Base-by-base conservation (phyloP, 2,329 filamentous ascomycete genomes). In the Penicillium sp. region DNA sequence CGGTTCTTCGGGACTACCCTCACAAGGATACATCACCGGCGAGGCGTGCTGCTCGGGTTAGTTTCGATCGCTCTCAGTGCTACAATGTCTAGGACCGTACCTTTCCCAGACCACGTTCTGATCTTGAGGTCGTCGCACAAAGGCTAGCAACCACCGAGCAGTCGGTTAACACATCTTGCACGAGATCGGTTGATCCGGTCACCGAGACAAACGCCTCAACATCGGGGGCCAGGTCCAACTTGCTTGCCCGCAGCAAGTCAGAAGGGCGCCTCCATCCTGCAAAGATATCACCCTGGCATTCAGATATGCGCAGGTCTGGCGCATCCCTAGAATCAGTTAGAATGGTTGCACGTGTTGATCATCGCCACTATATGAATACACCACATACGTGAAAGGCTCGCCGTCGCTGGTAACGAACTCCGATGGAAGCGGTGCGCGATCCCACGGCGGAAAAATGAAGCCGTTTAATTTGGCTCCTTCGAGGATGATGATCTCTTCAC, bases 111-210 rank as follows among this genome's bases (percentile, higher is more conserved):
- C 87, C 87, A 16, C 85, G 85, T 55, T 86, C 81, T 8, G 86
- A 79, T 57, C 89, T 81, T 36, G 86, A 85, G 54, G 87, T 85
- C 22, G 84, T 86, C 24, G 92, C 91, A 67, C 92, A 96, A 5
- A 99, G 79, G 68, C 94, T 96, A 14, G 94, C 94, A 25, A 99
- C 92, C 3, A 99, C 92, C 1, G 94, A 97, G 68, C 94, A 99
- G 69, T 99, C 94, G 0, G 92, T 95, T 5, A 92, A 92, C 53
- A 95, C 85, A 71, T 99, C 94, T 71, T 99, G 94, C 2, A 96
- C 91, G 7, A 99, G 81, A 70, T 99, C 92, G 55, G 89, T 84
- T 13, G 81, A 79, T 8, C 78, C 73, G 6, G 74, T 72, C 14
- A 80, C 76, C 42, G 74, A 71, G 84, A 89, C 89, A 10, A 81